These are phyloP conservation scores for Tetradesmus lagerheimii DNA, from an alignment of 139 green algal species.

Conservation along the genomic window DNA sequence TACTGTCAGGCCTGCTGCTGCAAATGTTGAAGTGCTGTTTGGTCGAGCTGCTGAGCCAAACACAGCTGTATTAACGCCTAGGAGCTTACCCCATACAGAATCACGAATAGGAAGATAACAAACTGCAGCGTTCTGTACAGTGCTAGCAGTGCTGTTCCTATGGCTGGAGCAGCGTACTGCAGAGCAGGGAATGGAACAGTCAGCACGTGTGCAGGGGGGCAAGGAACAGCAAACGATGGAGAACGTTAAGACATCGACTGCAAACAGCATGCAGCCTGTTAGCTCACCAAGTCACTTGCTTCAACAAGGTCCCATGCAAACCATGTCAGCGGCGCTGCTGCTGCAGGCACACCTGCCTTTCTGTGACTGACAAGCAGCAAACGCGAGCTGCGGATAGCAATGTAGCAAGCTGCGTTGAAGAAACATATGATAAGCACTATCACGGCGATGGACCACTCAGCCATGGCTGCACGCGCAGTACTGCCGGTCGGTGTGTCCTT, in stretches of 20 bases:
- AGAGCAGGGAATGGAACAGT: neutral
- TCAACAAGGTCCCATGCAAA: slow-evolving; percentile 39
- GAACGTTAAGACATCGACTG: neutral
- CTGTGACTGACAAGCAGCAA: slow-evolving; percentile 20
- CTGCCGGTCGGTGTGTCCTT: neutral
- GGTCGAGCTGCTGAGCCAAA: neutral
- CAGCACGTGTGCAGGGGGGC: no score
- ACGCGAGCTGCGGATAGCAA: neutral
- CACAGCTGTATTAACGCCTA: neutral
- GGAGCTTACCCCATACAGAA: slow-evolving; percentile 12
- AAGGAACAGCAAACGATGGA: neutral
- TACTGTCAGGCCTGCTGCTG: neutral
- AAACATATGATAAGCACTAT: neutral
- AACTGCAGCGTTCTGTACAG: slow-evolving; percentile 31
- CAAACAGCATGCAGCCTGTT: neutral
- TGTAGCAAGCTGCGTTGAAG: slow-evolving; percentile 3
- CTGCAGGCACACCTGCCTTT: neutral
- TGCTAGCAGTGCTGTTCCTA: slow-evolving; percentile 6
- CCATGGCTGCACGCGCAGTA: neutral
- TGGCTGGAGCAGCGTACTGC: neutral
- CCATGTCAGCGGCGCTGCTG: neutral
- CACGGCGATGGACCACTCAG: slow-evolving; percentile 7
- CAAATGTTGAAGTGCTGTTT: neutral
- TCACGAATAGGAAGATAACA: neutral
- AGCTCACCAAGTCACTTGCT: neutral